Evolutionary conservation across 352 stramenopile species (phyloP), one percentile per base, ranked within the genome.

Genomic region (Blastocystis sp.): DNA sequence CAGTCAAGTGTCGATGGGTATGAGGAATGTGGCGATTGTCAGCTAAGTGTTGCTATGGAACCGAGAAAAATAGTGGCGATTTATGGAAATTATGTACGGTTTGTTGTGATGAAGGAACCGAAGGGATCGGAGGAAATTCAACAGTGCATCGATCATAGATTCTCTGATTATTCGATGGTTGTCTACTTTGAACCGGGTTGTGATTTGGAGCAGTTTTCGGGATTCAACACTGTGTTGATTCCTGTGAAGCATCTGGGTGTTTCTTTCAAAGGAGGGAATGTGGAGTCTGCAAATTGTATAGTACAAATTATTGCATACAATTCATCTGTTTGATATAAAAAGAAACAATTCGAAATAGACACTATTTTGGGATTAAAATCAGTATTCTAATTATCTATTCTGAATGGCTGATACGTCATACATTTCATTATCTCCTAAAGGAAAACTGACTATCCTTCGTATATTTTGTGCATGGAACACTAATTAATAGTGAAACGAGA

Each of bases 391-490:
- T 20, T 9, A 7, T 73, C 7, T n/a, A 37, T 20, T 45, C 39
- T 43, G n/a, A 26, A 43, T 73, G 29, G 23, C 62, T 23, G 39
- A 47, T 4, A 37, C 29, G 20, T 73, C 29, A 50, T n/a, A 59
- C 50, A 73, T 84, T 23, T 54, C 50, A 9, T 54, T 53, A 26
- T 39, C 54, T 54, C 73, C 73, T 7, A 84, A 61, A 64, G 73
- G 62, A 69, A 64, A 53, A 43, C 18, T 84, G 15, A 84, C 53
- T 15, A 47, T 84, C 53, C 68, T 68, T 11, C 26, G 73, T 84
- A n/a, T 37, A n/a, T 13, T 37, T 8, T 18, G 61, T n/a, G 47
- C 13, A 45, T 13, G n/a, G 29, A 39, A n/a, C 13, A 6, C 20
- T 54, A 63, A 62, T 80, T 23, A 26, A 45, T 84, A 84, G 73